Evolutionary conservation across 2,329 filamentous ascomycete genomes (phyloP).

Genomic region (Penicillium sclerotiorum): DNA sequence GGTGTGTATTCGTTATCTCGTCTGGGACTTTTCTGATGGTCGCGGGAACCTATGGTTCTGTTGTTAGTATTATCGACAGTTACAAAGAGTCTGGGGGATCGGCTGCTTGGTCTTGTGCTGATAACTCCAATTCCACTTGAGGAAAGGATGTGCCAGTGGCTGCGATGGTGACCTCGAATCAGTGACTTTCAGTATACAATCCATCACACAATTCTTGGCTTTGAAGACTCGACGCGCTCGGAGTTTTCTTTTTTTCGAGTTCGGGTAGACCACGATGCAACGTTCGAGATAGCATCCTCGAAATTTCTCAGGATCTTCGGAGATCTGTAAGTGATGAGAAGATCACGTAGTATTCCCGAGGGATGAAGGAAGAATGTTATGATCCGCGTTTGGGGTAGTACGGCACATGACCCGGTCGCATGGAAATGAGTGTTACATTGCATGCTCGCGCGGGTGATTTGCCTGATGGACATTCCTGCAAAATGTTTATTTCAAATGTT

Average conservation of each 20-base stretch:
- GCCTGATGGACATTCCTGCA: background rate
- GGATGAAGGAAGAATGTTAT: background rate
- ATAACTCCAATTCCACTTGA: conserved; percentile 47
- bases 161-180: no score
- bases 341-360: no score
- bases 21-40: conserved; percentile 47
- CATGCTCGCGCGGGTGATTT: background rate
- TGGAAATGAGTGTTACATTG: conserved; percentile 24
- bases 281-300: no score
- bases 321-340: no score
- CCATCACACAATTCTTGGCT: no score
- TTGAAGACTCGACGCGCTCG: no score
- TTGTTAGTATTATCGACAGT: conserved; percentile 43
- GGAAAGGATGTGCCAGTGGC: no score
- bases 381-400: background rate
- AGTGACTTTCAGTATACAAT: no score
- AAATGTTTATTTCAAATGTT: no score
- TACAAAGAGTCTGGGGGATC: conserved; percentile 39
- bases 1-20: conserved; percentile 37
- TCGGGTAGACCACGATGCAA: no score
- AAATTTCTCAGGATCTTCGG: no score
- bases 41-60: conserved; percentile 49
- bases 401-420: conserved; percentile 21
- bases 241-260: no score
- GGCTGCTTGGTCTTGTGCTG: conserved; percentile 46